A percentile compares a stretch with the other conserved stretches of the same genome.
Conservation (phyloP, 768 basidiomycete genomes). For the Agrocybe chaxingu region DNA sequence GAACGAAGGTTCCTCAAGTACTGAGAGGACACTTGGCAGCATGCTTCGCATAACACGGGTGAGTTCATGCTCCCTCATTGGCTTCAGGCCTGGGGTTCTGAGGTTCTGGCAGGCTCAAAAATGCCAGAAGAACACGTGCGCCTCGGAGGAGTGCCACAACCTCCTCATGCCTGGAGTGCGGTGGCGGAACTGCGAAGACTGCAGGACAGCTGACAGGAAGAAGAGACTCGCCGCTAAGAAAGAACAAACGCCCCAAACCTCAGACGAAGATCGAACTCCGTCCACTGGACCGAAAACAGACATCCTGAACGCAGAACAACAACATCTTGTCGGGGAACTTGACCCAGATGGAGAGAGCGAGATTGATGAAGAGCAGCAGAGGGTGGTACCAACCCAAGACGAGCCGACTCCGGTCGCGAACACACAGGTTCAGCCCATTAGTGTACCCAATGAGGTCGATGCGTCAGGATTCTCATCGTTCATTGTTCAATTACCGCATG, state of each 20-base stretch:
- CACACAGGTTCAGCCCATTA: not conserved
- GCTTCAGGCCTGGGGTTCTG: too few relatives aligned
- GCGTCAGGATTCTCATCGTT: too few relatives aligned
- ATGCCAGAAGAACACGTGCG: conserved; percentile 27
- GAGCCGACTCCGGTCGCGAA: not conserved
- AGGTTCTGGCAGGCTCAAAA: conserved; percentile 6
- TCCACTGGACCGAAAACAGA: too few relatives aligned
- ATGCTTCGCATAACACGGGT: too few relatives aligned
- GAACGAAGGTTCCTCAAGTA: not conserved
- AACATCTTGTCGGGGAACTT: not conserved
- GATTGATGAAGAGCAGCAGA: conserved; percentile 1
- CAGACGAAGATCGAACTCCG: too few relatives aligned
- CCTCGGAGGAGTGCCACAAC: conserved; percentile 39
- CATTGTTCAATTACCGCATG: not conserved
- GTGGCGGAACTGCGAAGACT: conserved; percentile 48
- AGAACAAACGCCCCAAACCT: too few relatives aligned
- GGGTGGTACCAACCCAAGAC: not conserved
- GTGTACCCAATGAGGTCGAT: too few relatives aligned
- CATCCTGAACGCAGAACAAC: not conserved
- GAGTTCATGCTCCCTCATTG: too few relatives aligned
- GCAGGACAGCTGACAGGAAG: conserved; percentile 29
- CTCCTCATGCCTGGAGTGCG: conserved; percentile 37
- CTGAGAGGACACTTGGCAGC: too few relatives aligned
- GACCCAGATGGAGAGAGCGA: conserved; percentile 11
- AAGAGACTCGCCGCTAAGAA: too few relatives aligned